Evolutionary conservation across 805 yeast genomes (phyloP), one percentile per base, ranked within the genome.

Genomic region (Candida patagonica): DNA sequence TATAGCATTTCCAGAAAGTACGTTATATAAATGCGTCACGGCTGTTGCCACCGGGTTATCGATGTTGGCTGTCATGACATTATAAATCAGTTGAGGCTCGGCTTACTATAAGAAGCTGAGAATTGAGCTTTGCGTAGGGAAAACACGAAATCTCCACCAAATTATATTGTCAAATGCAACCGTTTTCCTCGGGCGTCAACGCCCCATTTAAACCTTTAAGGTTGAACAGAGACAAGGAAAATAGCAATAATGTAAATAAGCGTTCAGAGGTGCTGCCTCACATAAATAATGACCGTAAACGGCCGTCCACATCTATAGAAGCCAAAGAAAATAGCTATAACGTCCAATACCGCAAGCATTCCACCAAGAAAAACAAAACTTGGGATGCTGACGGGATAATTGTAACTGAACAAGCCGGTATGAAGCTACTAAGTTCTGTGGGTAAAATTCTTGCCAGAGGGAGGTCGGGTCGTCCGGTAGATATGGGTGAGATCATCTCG

Each of bases 301-400:
- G 7, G 17, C 17, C 31, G 15, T 17, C 10, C 6, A 29, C 10
- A 5, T 3, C 19, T 13, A 10, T 20, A 10, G 19, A 10, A 6
- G 4, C 15, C 8, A 6, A n/a, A 15, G 31, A 13, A 29, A 10
- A 5, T n/a, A 6, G 5, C 6, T 29, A 15, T 13, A 29, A 6
- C n/a, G 38, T 30, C 12, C 17, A 42, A 13, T 46, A 35, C 37
- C 15, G 98, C 25, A 86, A 85, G 56, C 67, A 68, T 30, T 66
- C 89, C 0, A 67, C 63, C 24, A 85, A 82, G 60, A 86, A 89
- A 66, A 77, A 87, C 57, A 88, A 88, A 56, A 78, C 86, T 0
- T 92, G 98, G 98, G 94, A 85, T 41, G 95, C 94, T 2, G 97
- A 92, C 61, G 97, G 95, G 0, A n/a, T n/a, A n/a, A 59, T 62